These are phyloP conservation scores for Fusarium neocosmosporiellum DNA, from an alignment of 2,329 filamentous ascomycete genomes.

Conservation along the genomic window DNA sequence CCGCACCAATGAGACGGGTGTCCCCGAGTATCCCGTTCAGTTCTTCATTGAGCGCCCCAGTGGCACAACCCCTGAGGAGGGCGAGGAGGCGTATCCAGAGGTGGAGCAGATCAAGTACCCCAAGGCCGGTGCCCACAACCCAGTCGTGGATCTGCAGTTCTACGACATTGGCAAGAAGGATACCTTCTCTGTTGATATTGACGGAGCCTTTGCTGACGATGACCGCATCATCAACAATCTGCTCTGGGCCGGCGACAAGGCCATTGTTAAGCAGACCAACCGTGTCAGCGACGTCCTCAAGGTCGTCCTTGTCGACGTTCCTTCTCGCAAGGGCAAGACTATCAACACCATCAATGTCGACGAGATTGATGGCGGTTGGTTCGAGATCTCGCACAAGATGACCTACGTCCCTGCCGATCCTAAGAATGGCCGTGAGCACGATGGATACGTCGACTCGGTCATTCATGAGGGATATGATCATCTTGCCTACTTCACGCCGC, in stretches of 20 bases:
- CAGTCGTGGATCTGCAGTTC: constrained; percentile 86
- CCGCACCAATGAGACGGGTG: constrained; percentile 90
- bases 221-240: constrained; percentile 93
- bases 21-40: constrained; percentile 91
- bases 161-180: constrained; percentile 85
- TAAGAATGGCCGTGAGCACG: constrained; percentile 76
- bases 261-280: constrained; percentile 92
- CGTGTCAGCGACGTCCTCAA: constrained; percentile 92
- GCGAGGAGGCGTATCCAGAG: constrained; percentile 91
- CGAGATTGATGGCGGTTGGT: constrained; percentile 94
- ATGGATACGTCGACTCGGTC: constrained; percentile 93
- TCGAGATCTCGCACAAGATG: constrained; percentile 90
- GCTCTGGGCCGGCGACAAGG: constrained; percentile 87
- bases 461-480: constrained; percentile 91
- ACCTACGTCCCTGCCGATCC: constrained; percentile 88
- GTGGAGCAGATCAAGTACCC: constrained; percentile 95
- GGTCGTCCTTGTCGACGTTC: constrained; percentile 86
- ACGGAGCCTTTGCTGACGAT: constrained; percentile 81
- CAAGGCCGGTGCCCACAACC: constrained; percentile 94
- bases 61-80: constrained; percentile 71
- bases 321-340: constrained; percentile 77
- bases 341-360: constrained; percentile 84
- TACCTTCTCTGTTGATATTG: constrained; percentile 81
- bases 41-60: constrained; percentile 93
- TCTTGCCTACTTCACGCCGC: constrained; percentile 89